Conservation (phyloP, 2,329 filamentous ascomycete species). For the Pestalotiopsis sp. region DNA sequence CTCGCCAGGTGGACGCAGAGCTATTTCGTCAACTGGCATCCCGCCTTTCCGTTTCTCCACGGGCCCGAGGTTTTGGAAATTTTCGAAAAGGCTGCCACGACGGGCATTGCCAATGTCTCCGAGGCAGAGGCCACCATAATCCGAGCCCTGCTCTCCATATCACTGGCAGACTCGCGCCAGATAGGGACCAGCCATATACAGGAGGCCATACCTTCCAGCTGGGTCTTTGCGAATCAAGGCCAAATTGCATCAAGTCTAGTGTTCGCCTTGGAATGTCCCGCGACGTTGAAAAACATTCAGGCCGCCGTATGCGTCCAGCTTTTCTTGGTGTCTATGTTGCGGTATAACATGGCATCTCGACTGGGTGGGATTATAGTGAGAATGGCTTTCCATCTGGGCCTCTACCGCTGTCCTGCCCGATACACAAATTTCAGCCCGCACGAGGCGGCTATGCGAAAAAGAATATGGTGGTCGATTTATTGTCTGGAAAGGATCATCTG, state of each 20-base stretch:
- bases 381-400: conserved; percentile 57
- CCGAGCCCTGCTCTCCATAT: conserved; percentile 54
- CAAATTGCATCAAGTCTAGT: conserved; percentile 53
- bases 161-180: conserved; percentile 54
- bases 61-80: conserved; percentile 51
- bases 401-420: conserved; percentile 58
- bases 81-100: conserved; percentile 44
- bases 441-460: conserved; percentile 50
- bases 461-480: conserved; percentile 61
- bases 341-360: conserved; percentile 58
- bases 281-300: conserved; percentile 49
- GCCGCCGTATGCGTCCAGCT: conserved; percentile 56
- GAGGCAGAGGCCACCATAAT: conserved; percentile 44
- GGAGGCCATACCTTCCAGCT: conserved; percentile 38
- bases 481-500: conserved; percentile 57
- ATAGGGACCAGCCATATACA: conserved; percentile 17
- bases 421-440: conserved; percentile 50
- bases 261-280: conserved; percentile 46
- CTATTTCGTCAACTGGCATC: conserved; percentile 62
- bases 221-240: conserved; percentile 51
- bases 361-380: conserved; percentile 57
- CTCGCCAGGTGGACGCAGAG: conserved; percentile 51
- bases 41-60: conserved; percentile 57
- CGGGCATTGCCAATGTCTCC: conserved; percentile 30
- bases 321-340: conserved; percentile 58